A percentile compares a stretch with the other conserved stretches of the same genome.
These are phyloP conservation scores for Colletotrichum musicola DNA, from an alignment of 2,329 filamentous ascomycete genomes.

Conservation along the genomic window DNA sequence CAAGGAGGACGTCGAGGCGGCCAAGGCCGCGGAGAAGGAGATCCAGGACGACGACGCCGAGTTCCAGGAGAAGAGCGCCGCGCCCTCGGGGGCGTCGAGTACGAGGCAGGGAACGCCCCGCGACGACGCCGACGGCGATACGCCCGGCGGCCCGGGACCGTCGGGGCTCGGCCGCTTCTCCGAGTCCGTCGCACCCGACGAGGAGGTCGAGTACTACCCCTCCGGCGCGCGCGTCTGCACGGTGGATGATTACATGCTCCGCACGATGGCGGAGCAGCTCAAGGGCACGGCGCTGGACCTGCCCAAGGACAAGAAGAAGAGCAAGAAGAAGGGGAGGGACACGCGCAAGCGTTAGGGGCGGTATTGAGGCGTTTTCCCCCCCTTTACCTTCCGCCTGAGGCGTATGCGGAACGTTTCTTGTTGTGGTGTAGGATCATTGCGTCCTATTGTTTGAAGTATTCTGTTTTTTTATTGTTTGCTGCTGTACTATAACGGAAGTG, in stretches of 20 bases:
- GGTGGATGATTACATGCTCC: slow-evolving; percentile 82
- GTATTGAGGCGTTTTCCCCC: background rate
- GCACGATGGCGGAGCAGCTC: slow-evolving; percentile 73
- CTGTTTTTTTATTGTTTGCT: background rate
- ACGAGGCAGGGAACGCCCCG: slow-evolving; percentile 65
- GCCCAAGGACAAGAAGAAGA: slow-evolving; percentile 74
- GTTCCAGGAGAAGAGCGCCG: slow-evolving; percentile 75
- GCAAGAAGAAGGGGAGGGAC: slow-evolving; percentile 70
- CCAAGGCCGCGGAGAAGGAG: slow-evolving; percentile 89
- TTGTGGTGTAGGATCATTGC: background rate
- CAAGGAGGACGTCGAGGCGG: slow-evolving; percentile 89
- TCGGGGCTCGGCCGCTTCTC: slow-evolving; percentile 54
- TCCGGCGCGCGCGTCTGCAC: slow-evolving; percentile 69
- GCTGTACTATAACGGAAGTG: slow-evolving; percentile 22
- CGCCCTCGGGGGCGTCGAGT: slow-evolving; percentile 62
- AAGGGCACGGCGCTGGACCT: slow-evolving; percentile 71
- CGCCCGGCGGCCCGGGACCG: slow-evolving; percentile 44
- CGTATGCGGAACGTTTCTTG: too few relatives aligned
- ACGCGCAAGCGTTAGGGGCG: slow-evolving; percentile 60
- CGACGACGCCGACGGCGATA: slow-evolving; percentile 50
- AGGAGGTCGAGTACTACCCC: slow-evolving; percentile 67
- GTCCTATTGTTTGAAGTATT: background rate
- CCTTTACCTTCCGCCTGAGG: too few relatives aligned
- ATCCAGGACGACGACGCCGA: slow-evolving; percentile 88
- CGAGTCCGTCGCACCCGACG: slow-evolving; percentile 50